Base-by-base conservation (phyloP, 345 rosid genomes). In the rapeseed (Brassica napus) region DNA sequence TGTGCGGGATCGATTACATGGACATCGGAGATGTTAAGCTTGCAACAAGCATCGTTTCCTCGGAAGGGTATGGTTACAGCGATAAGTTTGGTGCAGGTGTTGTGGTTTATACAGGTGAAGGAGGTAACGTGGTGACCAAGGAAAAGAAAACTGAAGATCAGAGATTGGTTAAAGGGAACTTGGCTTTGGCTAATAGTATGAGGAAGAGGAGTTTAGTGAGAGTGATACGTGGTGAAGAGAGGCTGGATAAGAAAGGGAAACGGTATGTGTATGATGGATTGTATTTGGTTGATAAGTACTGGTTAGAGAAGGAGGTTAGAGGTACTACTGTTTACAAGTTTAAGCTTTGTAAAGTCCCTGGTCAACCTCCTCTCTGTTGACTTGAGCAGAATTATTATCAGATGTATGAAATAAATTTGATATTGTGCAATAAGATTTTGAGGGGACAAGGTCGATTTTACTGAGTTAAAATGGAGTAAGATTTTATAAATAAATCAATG, bases 241-340 rank as follows among this genome's bases (percentile, higher is more conserved):
- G 72, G 10, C 21, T 4, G 18, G 72, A 72, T n/a, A 10, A 26
- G n/a, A 78, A 79, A 73, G 88, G 83, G 71, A 69, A 76, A 7
- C 79, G 86, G 15, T 94, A 94, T 73, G 79, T 86, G 5, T 94
- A 92, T 52, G 90, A 87, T 84, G 97, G 97, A n/a, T 84, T 94
- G 8, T 91, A 94, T 73, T 8, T 84, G 73, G 97, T 92, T 81
- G 85, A 89, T 5, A 67, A 84, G 14, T 74, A 6, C 34, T 85
- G 90, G 93, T 83, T 81, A 59, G 91, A 85, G 76, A 18, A n/a
- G 37, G 92, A 88, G 14, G 84, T 76, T 11, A 89, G 88, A 84
- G 93, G 93, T n/a, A 92, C 89, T 76, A 82, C 49, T 68, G 90
- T 94, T 10, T 94, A 81, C 68, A 92, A 87, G 85, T 92, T 92